A percentile compares a stretch with the other conserved stretches of the same genome.
Conservation (phyloP, 805 yeast genomes). For the Huiozyma sinensis region DNA sequence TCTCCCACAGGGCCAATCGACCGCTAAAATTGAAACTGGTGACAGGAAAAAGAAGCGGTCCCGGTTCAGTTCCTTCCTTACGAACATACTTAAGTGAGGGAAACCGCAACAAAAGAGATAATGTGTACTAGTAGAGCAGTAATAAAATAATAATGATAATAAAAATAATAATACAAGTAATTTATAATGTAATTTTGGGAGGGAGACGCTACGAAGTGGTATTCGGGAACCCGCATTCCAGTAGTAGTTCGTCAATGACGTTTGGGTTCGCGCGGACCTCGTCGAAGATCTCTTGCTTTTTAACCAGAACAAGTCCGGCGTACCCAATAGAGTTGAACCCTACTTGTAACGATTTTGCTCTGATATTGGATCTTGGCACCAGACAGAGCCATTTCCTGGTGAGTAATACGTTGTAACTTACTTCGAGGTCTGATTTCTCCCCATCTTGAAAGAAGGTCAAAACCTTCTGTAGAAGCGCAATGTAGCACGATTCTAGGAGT, state of each 20-base stretch:
- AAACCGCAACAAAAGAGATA: neutral
- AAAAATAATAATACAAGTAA: too few species aligned
- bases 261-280: constrained; percentile 37
- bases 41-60: constrained; percentile 9
- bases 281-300: constrained; percentile 43
- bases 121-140: neutral
- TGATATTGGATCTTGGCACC: constrained; percentile 63
- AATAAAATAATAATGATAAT: too few species aligned
- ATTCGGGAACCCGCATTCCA: constrained; percentile 52
- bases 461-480: constrained; percentile 58
- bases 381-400: constrained; percentile 74
- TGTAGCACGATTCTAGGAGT: constrained; percentile 53
- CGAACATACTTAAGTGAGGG: constrained; percentile 8
- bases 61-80: constrained; percentile 12
- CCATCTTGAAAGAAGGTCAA: constrained; percentile 51
- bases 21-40: neutral
- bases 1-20: constrained; percentile 4
- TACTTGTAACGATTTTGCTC: constrained; percentile 33
- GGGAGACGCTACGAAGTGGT: too few species aligned
- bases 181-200: too few species aligned
- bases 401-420: constrained; percentile 72
- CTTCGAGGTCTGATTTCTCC: constrained; percentile 2
- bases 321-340: constrained; percentile 76
- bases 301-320: constrained; percentile 68
- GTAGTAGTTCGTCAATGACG: constrained; percentile 36